Evolutionary conservation across 2,329 filamentous ascomycete species (phyloP).

Genomic region (Pseudogymnoascus sp.): DNA sequence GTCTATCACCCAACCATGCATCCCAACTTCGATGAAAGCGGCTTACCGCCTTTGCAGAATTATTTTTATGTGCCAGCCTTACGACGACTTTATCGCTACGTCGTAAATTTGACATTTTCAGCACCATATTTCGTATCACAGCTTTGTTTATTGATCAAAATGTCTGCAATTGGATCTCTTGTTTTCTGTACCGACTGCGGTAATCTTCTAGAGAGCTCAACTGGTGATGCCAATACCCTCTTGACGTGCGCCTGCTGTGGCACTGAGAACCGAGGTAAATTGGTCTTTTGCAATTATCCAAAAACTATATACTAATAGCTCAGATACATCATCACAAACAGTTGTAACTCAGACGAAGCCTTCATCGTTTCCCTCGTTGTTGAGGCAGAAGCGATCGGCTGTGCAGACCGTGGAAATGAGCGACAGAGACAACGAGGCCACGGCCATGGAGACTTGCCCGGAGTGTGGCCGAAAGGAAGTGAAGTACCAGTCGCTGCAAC

Average conservation of each 20-base stretch:
- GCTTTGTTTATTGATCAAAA: constrained; percentile 34
- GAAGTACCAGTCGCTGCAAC: constrained; percentile 74
- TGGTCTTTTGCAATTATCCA: constrained; percentile 18
- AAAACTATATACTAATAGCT: constrained; percentile 27
- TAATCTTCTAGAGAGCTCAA: constrained; percentile 76
- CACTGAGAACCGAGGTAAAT: constrained; percentile 69
- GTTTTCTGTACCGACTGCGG: constrained; percentile 92
- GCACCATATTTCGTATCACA: not conserved
- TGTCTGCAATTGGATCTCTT: constrained; percentile 85
- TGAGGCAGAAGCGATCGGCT: constrained; percentile 79
- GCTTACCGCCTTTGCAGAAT: constrained; percentile 9
- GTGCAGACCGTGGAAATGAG: constrained; percentile 74
- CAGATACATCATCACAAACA: constrained; percentile 65
- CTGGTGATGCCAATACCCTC: constrained; percentile 66
- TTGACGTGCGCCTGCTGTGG: constrained; percentile 82
- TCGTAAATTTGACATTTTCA: not conserved
- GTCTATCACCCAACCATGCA: not conserved
- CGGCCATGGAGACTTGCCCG: constrained; percentile 62
- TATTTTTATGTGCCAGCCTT: constrained; percentile 6
- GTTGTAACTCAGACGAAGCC: constrained; percentile 81
- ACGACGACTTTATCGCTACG: constrained; percentile 1
- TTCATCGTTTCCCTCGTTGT: constrained; percentile 80
- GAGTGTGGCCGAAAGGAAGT: constrained; percentile 78
- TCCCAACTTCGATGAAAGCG: constrained; percentile 6
- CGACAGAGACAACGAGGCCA: constrained; percentile 67